Percentiles rank a stretch among this genome's conserved stretches.
Conservation (phyloP, 2,329 filamentous ascomycete species). For the Trichoderma asperellum region DNA sequence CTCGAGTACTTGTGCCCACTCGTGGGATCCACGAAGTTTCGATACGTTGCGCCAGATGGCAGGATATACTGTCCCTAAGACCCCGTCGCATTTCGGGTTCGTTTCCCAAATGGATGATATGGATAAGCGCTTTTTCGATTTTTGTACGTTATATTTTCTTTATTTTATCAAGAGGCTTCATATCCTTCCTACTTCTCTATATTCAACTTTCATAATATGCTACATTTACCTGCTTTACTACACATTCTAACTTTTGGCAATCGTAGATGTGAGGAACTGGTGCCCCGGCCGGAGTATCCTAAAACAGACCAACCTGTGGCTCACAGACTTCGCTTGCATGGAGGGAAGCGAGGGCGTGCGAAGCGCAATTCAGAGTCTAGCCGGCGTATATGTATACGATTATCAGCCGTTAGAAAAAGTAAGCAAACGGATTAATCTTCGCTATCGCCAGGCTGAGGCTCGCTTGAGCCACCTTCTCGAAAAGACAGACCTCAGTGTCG, state of each 20-base stretch:
- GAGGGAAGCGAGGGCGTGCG: constrained; percentile 42
- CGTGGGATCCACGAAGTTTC: not conserved
- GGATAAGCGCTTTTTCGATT: constrained; percentile 42
- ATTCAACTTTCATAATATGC: not conserved
- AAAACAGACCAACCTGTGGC: constrained; percentile 45
- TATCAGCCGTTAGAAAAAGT: constrained; percentile 43
- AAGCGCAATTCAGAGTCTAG: constrained; percentile 47
- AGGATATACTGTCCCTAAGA: constrained; percentile 14
- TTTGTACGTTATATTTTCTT: constrained; percentile 39
- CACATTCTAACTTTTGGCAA: constrained; percentile 2
- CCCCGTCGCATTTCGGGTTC: constrained; percentile 41
- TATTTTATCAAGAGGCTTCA: not conserved
- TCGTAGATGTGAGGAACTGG: constrained; percentile 46
- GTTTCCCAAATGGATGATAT: constrained; percentile 42
- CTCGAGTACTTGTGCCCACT: not conserved
- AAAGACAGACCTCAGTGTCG: constrained; percentile 31
- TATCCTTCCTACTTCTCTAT: not conserved
- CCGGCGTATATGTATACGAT: constrained; percentile 49
- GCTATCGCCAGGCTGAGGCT: constrained; percentile 39
- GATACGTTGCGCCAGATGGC: not conserved
- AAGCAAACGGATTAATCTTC: constrained; percentile 41
- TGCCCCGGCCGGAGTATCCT: constrained; percentile 48
- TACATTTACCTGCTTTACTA: not conserved
- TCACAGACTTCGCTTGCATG: constrained; percentile 47
- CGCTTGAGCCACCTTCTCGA: constrained; percentile 40